Conservation (phyloP, 768 basidiomycete species). For the Rhizopogon sp. region DNA sequence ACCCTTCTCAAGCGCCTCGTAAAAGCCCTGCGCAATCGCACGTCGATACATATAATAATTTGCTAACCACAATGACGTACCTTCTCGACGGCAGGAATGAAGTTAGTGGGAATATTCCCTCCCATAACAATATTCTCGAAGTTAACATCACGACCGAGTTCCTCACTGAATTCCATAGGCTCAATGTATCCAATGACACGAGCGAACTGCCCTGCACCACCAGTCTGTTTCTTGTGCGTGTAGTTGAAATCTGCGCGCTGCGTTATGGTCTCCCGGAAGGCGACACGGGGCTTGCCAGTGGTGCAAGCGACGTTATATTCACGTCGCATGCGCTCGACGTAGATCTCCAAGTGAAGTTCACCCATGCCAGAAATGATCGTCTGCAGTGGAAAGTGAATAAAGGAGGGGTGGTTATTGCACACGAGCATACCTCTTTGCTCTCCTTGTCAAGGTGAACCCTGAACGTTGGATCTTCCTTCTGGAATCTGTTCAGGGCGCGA, state of each 20-base stretch:
- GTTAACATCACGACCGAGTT: constrained; percentile 75
- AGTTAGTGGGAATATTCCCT: constrained; percentile 85
- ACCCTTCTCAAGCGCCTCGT: constrained; percentile 90
- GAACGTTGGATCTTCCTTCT: constrained; percentile 99
- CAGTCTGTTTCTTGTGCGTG: constrained; percentile 97
- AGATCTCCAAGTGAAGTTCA: constrained; percentile 97
- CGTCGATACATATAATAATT: background rate
- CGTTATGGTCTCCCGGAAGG: constrained; percentile 93
- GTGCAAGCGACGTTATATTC: constrained; percentile 93
- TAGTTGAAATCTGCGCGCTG: constrained; percentile 78
- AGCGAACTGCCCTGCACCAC: constrained; percentile 95
- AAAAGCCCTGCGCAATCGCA: constrained; percentile 67
- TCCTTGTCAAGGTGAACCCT: constrained; percentile 92
- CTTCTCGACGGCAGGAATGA: constrained; percentile 94
- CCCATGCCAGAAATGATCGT: constrained; percentile 99
- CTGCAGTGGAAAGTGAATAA: constrained; percentile 31
- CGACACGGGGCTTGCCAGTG: constrained; percentile 94
- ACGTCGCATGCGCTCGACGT: constrained; percentile 97
- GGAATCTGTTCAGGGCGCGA: constrained; percentile 93
- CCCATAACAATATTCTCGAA: constrained; percentile 91
- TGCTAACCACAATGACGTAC: constrained; percentile 32
- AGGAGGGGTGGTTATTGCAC: background rate
- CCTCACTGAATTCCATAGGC: constrained; percentile 70
- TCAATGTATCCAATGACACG: constrained; percentile 89
- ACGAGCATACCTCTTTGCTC: constrained; percentile 73